Evolutionary conservation across 768 basidiomycete species (phyloP), one percentile per base, ranked within the genome.

Genomic region (Rhizopogon salebrosus): DNA sequence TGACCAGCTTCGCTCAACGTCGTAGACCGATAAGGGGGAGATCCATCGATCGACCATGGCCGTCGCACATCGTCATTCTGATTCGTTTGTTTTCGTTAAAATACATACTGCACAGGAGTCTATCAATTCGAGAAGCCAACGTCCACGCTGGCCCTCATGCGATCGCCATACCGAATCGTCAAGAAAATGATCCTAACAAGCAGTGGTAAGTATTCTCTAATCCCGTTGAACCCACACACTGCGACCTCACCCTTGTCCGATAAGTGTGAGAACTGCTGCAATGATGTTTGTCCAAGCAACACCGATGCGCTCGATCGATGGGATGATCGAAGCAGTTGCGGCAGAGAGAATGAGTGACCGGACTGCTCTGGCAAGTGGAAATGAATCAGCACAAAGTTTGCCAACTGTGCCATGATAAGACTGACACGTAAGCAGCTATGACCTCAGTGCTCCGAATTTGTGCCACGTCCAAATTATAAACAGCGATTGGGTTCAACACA

Each of bases 401-500:
- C n/a, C n/a, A n/a, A n/a, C n/a, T n/a, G 13, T 11, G 3, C 4
- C 18, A 29, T 29, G 1, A 13, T 14, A 13, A 22, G 29, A 46
- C 45, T 34, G 31, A 46, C 45, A 22, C 20, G n/a, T 29, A 22
- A 16, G 77, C 82, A 16, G 80, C 82, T 63, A 78, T 73, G 22
- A 73, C 72, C 59, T 85, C 83, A 4, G 83, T 80, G 58, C 85
- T 85, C 13, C 74, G 72, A 22, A 70, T 61, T 41, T 79, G 82
- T 60, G 84, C 54, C 13, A 83, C 68, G 56, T 85, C 84, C 4
- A 84, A 76, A 37, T 69, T 65, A 54, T 83, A 84, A n/a, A 83
- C 73, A 14, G 76, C 70, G 22, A 68, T 66, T 0, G 83, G 82
- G 34, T 75, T 75, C 36, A 84, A 65, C 13, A 77, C 75, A 31